Base-by-base conservation (phyloP, 2,329 filamentous ascomycete species). In the Ascochyta viciae-villosae region DNA sequence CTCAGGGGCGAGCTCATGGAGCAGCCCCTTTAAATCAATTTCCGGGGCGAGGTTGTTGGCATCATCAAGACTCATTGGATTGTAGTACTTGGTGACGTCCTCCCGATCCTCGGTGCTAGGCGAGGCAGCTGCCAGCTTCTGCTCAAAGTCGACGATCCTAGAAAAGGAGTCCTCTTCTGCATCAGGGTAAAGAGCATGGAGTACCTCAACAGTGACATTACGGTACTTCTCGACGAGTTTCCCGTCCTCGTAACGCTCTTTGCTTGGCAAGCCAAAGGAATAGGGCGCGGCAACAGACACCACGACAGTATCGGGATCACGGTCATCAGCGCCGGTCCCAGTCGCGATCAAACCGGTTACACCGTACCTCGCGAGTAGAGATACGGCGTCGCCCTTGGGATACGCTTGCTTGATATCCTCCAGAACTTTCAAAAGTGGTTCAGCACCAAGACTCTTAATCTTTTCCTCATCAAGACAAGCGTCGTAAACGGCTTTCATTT, bases 71-170 rank as follows among this genome's bases (percentile, higher is more conserved):
- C 80, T 81, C 70, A 83, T 82, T 1, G 86, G 86, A 64, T 89
- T 89, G 73, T 90, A 89, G 61, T 83, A 85, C 77, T 88, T 84
- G 3, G 85, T 87, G 41, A 89, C 83, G 70, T 89, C 85, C 56
- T 85, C 78, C 16, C 81, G 80, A 50, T 86, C 83, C 68, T 85
- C 82, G 1, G 82, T 80, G 57, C 83, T 81, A 3, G 86, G 85
- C 4, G 84, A 84, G 33, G 82, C 80, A 45, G 80, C 77, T 4
- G 87, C 87, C 45, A 89, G 80, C 62, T 84, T 84, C 67, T 82
- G 84, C 68, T 89, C 87, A 19, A 90, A 79, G 2, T 82, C 68
- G 27, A 76, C 58, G 12, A 77, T 74, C 19, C 60, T 62, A 1
- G 81, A 67, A 31, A 76, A 68, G 0, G 52, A 41, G 3, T 76